Percentiles rank a stretch among this genome's conserved stretches.
Conservation (phyloP, 371 early-diverging fungal species). For the Mortierella sp. region DNA sequence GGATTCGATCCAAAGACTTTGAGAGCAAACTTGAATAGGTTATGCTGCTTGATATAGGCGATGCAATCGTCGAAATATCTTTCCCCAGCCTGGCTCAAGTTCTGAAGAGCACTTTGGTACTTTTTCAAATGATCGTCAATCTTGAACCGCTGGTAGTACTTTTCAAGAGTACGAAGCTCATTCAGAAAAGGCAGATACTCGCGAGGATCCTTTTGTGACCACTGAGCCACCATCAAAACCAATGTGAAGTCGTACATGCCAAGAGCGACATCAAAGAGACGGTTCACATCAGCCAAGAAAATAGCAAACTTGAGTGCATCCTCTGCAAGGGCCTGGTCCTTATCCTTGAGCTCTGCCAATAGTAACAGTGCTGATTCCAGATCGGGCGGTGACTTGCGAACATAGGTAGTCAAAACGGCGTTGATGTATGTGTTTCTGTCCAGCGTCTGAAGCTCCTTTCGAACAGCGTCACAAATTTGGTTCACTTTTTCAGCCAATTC, state of each 20-base stretch:
- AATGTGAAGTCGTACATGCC: slow-evolving; percentile 95
- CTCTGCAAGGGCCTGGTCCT: slow-evolving; percentile 76
- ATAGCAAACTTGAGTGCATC: slow-evolving; percentile 91
- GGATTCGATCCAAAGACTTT: slow-evolving; percentile 62
- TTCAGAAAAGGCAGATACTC: slow-evolving; percentile 94
- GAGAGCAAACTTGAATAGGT: slow-evolving; percentile 75
- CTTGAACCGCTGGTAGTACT: slow-evolving; percentile 83
- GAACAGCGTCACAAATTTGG: slow-evolving; percentile 80
- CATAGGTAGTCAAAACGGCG: slow-evolving; percentile 89
- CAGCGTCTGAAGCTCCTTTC: slow-evolving; percentile 69
- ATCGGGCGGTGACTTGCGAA: slow-evolving; percentile 86
- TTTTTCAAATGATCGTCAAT: slow-evolving; percentile 91
- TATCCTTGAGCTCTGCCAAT: slow-evolving; percentile 72
- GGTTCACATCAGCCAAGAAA: slow-evolving; percentile 90
- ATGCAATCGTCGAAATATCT: slow-evolving; percentile 76
- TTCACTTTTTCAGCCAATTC: slow-evolving; percentile 76
- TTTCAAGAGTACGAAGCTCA: slow-evolving; percentile 80
- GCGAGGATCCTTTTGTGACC: slow-evolving; percentile 95
- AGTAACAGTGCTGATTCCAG: slow-evolving; percentile 84
- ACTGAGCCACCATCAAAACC: slow-evolving; percentile 95
- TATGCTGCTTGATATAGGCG: slow-evolving; percentile 73
- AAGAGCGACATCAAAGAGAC: slow-evolving; percentile 91
- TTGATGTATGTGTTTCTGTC: slow-evolving; percentile 80
- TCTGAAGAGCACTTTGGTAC: slow-evolving; percentile 74
- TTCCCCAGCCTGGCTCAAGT: slow-evolving; percentile 78